Evolutionary conservation across 164 flowering plant genomes (phyloP).

Genomic region (Vitis amurensis): DNA sequence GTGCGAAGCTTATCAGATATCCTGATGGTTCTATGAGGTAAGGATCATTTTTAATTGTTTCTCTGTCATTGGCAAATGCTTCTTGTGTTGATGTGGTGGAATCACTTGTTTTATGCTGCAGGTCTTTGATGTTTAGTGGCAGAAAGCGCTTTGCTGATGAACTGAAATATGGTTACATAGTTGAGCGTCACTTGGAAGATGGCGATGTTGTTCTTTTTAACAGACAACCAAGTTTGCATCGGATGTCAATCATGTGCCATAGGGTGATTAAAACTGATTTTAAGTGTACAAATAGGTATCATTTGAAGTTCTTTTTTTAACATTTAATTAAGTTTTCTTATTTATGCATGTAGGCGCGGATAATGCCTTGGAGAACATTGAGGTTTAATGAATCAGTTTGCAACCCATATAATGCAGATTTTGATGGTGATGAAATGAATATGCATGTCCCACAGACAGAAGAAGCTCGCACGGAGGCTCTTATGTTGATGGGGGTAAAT

Average conservation of each 20-base stretch:
- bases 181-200: slow-evolving; percentile 92
- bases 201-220: slow-evolving; percentile 94
- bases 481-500: slow-evolving; percentile 88
- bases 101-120: slow-evolving; percentile 30
- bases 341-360: slow-evolving; percentile 61
- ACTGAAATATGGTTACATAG: slow-evolving; percentile 68
- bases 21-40: slow-evolving; percentile 63
- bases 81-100: neutral
- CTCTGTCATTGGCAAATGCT: neutral
- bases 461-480: slow-evolving; percentile 98
- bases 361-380: slow-evolving; percentile 97
- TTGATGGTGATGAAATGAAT: slow-evolving; percentile 99
- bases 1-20: slow-evolving; percentile 65
- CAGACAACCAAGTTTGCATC: slow-evolving; percentile 95
- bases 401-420: slow-evolving; percentile 98
- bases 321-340: neutral
- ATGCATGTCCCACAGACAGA: slow-evolving; percentile 98
- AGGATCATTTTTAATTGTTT: slow-evolving; percentile 6
- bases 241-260: slow-evolving; percentile 99
- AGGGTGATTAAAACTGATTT: slow-evolving; percentile 50
- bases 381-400: slow-evolving; percentile 99
- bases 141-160: slow-evolving; percentile 72
- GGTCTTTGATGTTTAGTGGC: slow-evolving; percentile 43
- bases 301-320: neutral
- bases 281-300: neutral